phyloP scores from a whole-genome alignment of 495 filamentous ascomycete genomes.

The Haplographium delicatum region DNA sequence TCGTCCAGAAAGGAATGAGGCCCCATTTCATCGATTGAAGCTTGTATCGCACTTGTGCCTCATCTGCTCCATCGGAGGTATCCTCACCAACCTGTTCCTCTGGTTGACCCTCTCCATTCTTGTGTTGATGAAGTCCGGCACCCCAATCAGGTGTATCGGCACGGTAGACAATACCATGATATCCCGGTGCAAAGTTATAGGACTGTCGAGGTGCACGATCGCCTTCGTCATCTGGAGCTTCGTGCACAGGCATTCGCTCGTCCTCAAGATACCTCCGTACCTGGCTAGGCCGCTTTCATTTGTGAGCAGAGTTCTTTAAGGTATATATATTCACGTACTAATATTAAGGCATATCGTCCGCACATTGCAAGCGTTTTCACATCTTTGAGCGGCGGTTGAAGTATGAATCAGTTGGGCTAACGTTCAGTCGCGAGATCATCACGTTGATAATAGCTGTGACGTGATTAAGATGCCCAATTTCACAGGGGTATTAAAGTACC shows the following conservation, averaged over 20 bases:
- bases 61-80: conserved; percentile 12
- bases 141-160: conserved; percentile 60
- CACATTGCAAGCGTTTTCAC: conserved; percentile 56
- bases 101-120: conserved; percentile 10
- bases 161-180: conserved; percentile 80
- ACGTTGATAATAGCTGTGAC: too few relatives aligned
- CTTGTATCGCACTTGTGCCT: conserved; percentile 57
- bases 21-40: conserved; percentile 93
- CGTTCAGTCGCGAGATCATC: too few relatives aligned
- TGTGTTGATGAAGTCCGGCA: conserved; percentile 27
- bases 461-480: too few relatives aligned
- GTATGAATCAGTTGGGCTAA: too few relatives aligned
- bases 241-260: conserved; percentile 70
- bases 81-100: conserved; percentile 11
- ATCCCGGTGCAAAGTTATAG: conserved; percentile 91
- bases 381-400: conserved; percentile 11
- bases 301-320: background rate
- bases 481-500: too few relatives aligned
- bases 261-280: conserved; percentile 66
- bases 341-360: conserved; percentile 75
- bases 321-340: conserved; percentile 24
- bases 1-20: conserved; percentile 87
- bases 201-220: conserved; percentile 61
- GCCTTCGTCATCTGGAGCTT: conserved; percentile 61
- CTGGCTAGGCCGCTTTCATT: conserved; percentile 51